phyloP scores from a whole-genome alignment of 2,329 filamentous ascomycete species.

The Aspergillus sp. region DNA sequence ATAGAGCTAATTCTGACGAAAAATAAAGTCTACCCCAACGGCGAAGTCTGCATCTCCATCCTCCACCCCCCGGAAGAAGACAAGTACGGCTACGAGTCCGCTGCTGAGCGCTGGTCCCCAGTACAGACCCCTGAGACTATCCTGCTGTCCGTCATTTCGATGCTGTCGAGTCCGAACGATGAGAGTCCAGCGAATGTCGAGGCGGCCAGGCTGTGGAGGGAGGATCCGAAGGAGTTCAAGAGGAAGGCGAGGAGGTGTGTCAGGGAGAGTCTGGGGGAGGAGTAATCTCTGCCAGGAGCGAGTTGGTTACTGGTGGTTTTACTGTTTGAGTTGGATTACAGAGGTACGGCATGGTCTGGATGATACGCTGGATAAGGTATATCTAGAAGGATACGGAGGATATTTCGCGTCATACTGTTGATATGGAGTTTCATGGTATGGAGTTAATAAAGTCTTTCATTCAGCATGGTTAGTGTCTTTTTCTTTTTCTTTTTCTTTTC shows the following conservation, averaged over 20 bases:
- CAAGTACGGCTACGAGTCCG: conserved; percentile 84
- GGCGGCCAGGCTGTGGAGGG: conserved; percentile 78
- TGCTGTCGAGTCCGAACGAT: conserved; percentile 87
- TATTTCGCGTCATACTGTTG: no score
- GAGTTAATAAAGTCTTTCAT: conserved; percentile 4
- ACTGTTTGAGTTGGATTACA: no score
- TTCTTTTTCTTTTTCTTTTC: neutral
- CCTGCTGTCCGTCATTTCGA: conserved; percentile 79
- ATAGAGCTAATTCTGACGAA: neutral
- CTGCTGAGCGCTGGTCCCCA: conserved; percentile 84
- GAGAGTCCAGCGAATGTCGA: conserved; percentile 94
- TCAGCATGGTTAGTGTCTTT: neutral
- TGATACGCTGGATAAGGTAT: no score
- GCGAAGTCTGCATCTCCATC: conserved; percentile 93
- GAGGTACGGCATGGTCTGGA: no score
- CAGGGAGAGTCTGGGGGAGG: conserved; percentile 69
- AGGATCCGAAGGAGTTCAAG: conserved; percentile 71
- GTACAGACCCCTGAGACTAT: conserved; percentile 96
- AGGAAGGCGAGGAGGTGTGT: conserved; percentile 70
- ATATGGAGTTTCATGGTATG: conserved; percentile 1
- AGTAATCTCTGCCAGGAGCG: conserved; percentile 26
- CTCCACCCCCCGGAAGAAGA: conserved; percentile 93
- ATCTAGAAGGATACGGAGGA: no score
- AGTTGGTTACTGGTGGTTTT: no score
- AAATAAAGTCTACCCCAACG: conserved; percentile 63